Evolutionary conservation across 1,139 yeast species (phyloP).

Genomic region (Sugiyamaella japonica): DNA sequence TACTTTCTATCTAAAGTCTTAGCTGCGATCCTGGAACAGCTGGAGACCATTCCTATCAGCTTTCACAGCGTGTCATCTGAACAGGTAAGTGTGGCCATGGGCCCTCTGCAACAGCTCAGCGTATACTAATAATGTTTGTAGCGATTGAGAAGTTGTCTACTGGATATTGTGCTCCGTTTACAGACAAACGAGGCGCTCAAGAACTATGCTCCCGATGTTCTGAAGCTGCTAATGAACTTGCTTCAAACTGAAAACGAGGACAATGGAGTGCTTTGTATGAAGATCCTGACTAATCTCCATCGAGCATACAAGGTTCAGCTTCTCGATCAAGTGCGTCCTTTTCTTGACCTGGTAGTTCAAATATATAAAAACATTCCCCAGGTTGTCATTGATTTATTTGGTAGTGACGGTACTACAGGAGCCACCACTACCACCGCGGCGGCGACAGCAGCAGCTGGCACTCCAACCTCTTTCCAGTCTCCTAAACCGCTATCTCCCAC

Average conservation of each 20-base stretch:
- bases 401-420: constrained; percentile 14
- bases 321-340: constrained; percentile 73
- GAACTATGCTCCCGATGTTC: constrained; percentile 61
- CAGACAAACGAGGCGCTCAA: constrained; percentile 82
- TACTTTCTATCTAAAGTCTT: constrained; percentile 36
- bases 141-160: constrained; percentile 65
- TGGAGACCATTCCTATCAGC: constrained; percentile 75
- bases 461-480: constrained; percentile 40
- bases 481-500: constrained; percentile 49
- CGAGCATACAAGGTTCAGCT: constrained; percentile 74
- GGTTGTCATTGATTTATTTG: constrained; percentile 66
- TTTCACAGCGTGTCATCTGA: constrained; percentile 40
- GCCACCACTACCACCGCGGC: constrained; percentile 3
- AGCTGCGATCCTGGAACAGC: constrained; percentile 43
- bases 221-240: constrained; percentile 60
- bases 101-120: too few relatives aligned
- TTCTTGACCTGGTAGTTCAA: constrained; percentile 71
- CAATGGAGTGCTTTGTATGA: constrained; percentile 90
- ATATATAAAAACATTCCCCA: constrained; percentile 80
- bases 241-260: constrained; percentile 86
- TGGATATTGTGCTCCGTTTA: constrained; percentile 79
- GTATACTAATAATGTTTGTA: constrained; percentile 18
- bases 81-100: constrained; percentile 38
- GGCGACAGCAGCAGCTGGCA: constrained; percentile 21
- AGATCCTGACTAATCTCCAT: constrained; percentile 83